Evolutionary conservation across 306 rosid genomes (phyloP).

Genomic region (Cicer arietinum): DNA sequence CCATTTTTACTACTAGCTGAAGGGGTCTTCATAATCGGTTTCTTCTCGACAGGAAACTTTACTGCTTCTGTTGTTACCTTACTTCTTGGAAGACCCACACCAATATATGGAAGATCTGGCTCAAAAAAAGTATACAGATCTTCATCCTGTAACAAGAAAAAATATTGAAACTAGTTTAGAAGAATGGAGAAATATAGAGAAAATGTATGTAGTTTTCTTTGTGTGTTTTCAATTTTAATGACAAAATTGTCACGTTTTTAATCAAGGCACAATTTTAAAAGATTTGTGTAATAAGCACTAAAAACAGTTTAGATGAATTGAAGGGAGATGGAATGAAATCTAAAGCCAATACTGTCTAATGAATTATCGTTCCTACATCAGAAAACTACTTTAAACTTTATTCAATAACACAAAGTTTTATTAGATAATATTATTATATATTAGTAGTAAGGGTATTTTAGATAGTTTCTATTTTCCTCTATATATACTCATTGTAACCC

Average conservation of each 20-base stretch:
- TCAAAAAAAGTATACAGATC: conserved; percentile 92
- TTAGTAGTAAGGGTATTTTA: too few relatives aligned
- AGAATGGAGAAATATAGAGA: too few relatives aligned
- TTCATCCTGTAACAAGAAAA: conserved; percentile 73
- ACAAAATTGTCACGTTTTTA: too few relatives aligned
- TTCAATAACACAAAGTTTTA: too few relatives aligned
- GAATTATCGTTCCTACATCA: not conserved
- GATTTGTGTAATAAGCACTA: too few relatives aligned
- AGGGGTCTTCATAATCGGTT: conserved; percentile 55
- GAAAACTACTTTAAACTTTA: not conserved
- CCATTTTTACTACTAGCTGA: conserved; percentile 52
- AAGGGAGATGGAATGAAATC: conserved; percentile 3
- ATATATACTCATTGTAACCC: too few relatives aligned
- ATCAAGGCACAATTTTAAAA: too few relatives aligned
- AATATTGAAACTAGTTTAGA: not conserved
- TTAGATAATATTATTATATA: too few relatives aligned
- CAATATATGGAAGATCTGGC: conserved; percentile 75
- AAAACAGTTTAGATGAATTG: not conserved
- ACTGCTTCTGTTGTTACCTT: conserved; percentile 58
- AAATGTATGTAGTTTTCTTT: too few relatives aligned
- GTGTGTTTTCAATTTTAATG: too few relatives aligned
- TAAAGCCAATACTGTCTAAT: not conserved
- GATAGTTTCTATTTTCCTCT: too few relatives aligned
- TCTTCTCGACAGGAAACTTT: conserved; percentile 62
- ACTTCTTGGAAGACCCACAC: conserved; percentile 53